These are phyloP conservation scores for Stipa capillata DNA, from an alignment of 176 grass and related monocot genomes.

Conservation along the genomic window DNA sequence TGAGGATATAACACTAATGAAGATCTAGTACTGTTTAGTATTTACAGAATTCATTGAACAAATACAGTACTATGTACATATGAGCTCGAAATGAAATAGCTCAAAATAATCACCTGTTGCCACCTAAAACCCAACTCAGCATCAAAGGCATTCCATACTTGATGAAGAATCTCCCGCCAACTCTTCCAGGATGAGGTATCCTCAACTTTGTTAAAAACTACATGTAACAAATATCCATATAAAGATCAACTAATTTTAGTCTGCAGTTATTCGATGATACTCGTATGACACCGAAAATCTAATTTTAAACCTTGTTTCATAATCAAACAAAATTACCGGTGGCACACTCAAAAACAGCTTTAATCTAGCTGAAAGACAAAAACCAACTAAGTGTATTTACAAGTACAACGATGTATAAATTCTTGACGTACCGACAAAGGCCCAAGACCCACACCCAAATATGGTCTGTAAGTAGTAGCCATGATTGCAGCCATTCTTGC, in stretches of 20 bases:
- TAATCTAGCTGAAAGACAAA: not conserved
- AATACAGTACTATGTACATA: not conserved
- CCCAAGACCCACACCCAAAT: constrained; percentile 74
- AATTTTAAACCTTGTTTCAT: not conserved
- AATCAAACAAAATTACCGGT: not conserved
- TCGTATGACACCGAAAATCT: not conserved
- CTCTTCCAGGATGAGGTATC: constrained; percentile 93
- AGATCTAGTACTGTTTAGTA: not conserved
- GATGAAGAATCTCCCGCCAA: constrained; percentile 93
- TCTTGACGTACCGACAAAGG: constrained; percentile 77
- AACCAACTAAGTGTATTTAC: not conserved
- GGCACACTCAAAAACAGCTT: not conserved
- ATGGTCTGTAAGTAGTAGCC: constrained; percentile 95
- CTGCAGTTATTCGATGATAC: not conserved
- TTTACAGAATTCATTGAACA: not conserved
- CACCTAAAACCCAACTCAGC: constrained; percentile 89
- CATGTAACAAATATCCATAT: constrained; percentile 16
- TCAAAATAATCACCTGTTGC: constrained; percentile 76
- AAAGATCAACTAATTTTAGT: not conserved
- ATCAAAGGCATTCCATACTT: constrained; percentile 80
- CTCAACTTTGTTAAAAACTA: constrained; percentile 87
- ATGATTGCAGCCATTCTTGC: constrained; percentile 99
- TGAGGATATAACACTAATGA: not conserved
- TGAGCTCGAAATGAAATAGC: constrained; percentile 5
- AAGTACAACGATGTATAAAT: not conserved